phyloP scores from a whole-genome alignment of 805 yeast species.

The Zygosaccharomyces bisporus region DNA sequence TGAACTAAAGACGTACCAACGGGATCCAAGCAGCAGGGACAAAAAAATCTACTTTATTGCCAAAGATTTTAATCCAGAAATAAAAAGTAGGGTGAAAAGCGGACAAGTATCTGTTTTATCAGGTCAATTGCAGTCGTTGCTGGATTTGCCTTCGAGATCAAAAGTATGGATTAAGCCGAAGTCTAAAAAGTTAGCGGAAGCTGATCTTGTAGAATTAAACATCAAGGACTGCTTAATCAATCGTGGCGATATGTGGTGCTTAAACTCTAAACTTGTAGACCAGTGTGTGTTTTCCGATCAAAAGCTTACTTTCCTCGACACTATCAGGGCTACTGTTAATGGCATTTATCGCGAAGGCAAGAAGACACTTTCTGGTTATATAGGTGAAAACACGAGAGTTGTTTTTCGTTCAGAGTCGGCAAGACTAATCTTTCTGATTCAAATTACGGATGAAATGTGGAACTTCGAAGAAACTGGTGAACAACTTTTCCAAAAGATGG shows the following conservation, averaged over 20 bases:
- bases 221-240: conserved; percentile 77
- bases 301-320: conserved; percentile 55
- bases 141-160: conserved; percentile 67
- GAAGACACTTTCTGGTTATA: conserved; percentile 68
- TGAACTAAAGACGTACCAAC: conserved; percentile 53
- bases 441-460: conserved; percentile 95
- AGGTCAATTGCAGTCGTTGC: conserved; percentile 52
- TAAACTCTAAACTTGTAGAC: conserved; percentile 58
- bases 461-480: conserved; percentile 96
- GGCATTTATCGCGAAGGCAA: conserved; percentile 62
- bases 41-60: conserved; percentile 19
- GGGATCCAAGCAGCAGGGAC: conserved; percentile 22
- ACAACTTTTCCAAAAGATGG: conserved; percentile 84
- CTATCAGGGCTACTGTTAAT: conserved; percentile 61
- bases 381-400: conserved; percentile 70
- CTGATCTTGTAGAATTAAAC: conserved; percentile 78
- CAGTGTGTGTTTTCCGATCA: conserved; percentile 67
- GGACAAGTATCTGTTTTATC: conserved; percentile 54
- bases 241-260: conserved; percentile 90
- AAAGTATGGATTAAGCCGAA: conserved; percentile 54
- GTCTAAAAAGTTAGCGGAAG: conserved; percentile 49
- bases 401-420: conserved; percentile 92
- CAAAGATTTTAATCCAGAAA: conserved; percentile 24
- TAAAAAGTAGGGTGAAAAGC: conserved; percentile 30
- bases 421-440: conserved; percentile 74